These are phyloP conservation scores for Rubia yunnanensis DNA, from an alignment of 257 asterid species.

Conservation along the genomic window DNA sequence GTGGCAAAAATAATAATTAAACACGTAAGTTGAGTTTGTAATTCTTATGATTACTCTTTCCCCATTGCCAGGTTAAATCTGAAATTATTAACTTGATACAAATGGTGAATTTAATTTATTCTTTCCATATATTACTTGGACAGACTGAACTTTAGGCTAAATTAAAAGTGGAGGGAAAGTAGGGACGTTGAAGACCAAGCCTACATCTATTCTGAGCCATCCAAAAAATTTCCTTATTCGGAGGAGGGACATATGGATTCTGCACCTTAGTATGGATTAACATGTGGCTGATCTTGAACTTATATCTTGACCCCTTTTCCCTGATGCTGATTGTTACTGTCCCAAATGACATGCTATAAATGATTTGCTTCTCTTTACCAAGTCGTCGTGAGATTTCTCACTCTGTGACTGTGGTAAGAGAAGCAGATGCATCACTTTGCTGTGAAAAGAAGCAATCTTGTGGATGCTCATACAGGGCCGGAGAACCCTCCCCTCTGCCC, in stretches of 20 bases:
- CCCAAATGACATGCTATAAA: slow-evolving; percentile 17
- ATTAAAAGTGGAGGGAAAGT: slow-evolving; percentile 25
- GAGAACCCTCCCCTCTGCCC: slow-evolving; percentile 45
- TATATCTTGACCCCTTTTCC: not conserved
- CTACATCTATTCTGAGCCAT: slow-evolving; percentile 30
- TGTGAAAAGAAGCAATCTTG: slow-evolving; percentile 25
- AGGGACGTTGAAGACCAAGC: slow-evolving; percentile 23
- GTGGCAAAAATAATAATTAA: not conserved
- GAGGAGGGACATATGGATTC: slow-evolving; percentile 4
- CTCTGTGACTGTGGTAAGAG: slow-evolving; percentile 9
- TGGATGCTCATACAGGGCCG: slow-evolving; percentile 16
- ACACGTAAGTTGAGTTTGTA: too few species aligned
- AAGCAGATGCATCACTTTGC: slow-evolving; percentile 39
- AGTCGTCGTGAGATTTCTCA: slow-evolving; percentile 17
- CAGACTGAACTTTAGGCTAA: slow-evolving; percentile 33
- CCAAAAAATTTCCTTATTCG: slow-evolving; percentile 19
- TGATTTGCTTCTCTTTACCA: slow-evolving; percentile 5
- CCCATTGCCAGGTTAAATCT: not conserved
- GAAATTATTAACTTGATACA: too few species aligned
- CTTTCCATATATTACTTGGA: slow-evolving; percentile 20
- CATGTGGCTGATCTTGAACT: slow-evolving; percentile 16
- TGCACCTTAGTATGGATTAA: slow-evolving; percentile 1
- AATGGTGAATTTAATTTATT: not conserved
- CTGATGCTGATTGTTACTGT: not conserved
- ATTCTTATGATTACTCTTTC: too few species aligned